Evolutionary conservation across 305 asterid species (phyloP).

Genomic region (Solanum hybrid): DNA sequence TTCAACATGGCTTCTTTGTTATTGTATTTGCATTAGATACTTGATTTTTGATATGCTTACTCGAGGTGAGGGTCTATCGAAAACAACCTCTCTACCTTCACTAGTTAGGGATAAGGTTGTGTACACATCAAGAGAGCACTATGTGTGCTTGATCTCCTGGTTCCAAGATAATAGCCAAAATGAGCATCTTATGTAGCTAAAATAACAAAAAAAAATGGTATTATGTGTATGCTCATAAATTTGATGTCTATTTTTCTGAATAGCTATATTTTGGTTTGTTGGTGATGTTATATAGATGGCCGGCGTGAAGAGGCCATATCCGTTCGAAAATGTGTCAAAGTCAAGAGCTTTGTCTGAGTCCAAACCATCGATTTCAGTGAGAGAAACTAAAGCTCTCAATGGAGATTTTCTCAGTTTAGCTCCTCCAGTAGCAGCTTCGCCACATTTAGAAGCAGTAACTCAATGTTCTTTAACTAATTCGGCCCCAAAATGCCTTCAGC

Average conservation of each 20-base stretch:
- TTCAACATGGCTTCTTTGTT: neutral
- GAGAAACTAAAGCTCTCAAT: conserved; percentile 27
- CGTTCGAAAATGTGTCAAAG: conserved; percentile 40
- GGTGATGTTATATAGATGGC: conserved; percentile 35
- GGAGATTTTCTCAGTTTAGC: conserved; percentile 62
- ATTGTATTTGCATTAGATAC: neutral
- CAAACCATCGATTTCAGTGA: conserved; percentile 6
- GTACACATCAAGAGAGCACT: no score
- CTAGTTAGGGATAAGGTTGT: no score
- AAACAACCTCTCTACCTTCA: no score
- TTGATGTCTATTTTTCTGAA: neutral
- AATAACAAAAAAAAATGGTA: no score
- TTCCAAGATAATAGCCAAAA: no score
- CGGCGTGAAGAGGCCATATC: conserved; percentile 67
- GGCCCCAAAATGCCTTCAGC: conserved; percentile 10
- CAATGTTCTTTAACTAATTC: neutral
- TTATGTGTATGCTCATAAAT: neutral
- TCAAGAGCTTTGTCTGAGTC: conserved; percentile 23
- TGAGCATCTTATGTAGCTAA: no score
- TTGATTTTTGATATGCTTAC: no score
- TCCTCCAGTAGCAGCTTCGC: conserved; percentile 40
- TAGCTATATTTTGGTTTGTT: conserved; percentile 8
- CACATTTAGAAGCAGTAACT: conserved; percentile 11
- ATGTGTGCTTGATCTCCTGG: no score
- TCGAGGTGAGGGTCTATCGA: no score